These are phyloP conservation scores for Flaveria trinervia DNA, from an alignment of 129 eudicot species.

Conservation along the genomic window DNA sequence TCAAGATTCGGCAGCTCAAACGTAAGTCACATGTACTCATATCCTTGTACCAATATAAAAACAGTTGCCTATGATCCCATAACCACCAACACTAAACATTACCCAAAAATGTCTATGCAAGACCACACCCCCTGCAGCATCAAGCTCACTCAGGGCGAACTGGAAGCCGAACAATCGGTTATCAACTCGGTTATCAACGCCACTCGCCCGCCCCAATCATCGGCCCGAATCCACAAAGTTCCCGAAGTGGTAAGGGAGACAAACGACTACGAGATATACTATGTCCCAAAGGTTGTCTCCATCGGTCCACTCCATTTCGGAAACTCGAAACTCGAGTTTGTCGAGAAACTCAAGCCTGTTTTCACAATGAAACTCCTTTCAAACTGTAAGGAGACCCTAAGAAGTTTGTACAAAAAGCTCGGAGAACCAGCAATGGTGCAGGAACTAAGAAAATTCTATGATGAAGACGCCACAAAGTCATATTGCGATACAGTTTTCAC, in stretches of 20 bases:
- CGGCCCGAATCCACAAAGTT: slow-evolving; percentile 11
- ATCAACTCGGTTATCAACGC: neutral
- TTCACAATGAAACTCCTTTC: slow-evolving; percentile 19
- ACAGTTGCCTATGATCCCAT: neutral
- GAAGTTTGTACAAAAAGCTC: slow-evolving; percentile 25
- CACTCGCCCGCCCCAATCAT: neutral
- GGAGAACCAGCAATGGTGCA: slow-evolving; percentile 15
- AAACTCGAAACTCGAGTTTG: slow-evolving; percentile 7
- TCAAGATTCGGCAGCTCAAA: neutral
- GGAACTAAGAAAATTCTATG: slow-evolving; percentile 23
- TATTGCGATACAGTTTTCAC: slow-evolving; percentile 18
- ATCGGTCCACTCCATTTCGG: slow-evolving; percentile 42
- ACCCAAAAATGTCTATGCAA: neutral
- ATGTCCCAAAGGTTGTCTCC: slow-evolving; percentile 41
- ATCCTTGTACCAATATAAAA: neutral
- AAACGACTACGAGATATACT: slow-evolving; percentile 28
- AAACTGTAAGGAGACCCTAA: neutral
- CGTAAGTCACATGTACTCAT: neutral
- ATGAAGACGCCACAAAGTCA: neutral
- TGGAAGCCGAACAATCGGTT: neutral
- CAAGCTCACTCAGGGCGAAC: neutral
- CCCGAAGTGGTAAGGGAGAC: slow-evolving; percentile 8
- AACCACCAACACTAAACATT: neutral
- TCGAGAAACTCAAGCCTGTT: slow-evolving; percentile 30
- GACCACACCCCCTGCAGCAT: neutral